These are phyloP conservation scores for Fusarium buxicola DNA, from an alignment of 2,329 filamentous ascomycete genomes.

Conservation along the genomic window DNA sequence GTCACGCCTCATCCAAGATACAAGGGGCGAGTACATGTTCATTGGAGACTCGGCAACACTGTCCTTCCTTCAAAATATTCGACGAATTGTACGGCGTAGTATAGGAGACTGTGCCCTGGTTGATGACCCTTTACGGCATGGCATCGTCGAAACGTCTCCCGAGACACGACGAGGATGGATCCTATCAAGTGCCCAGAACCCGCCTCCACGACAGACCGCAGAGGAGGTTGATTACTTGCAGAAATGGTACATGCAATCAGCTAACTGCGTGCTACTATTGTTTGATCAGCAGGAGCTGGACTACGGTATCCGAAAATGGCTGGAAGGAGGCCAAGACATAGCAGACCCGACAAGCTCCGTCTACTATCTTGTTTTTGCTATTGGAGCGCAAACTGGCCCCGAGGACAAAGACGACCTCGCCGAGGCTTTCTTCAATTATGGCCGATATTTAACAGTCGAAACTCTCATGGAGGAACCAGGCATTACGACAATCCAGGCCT, in stretches of 20 bases:
- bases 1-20: conserved; percentile 50
- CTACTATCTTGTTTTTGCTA: conserved; percentile 48
- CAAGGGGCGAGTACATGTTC: conserved; percentile 51
- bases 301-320: conserved; percentile 45
- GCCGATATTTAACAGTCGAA: conserved; percentile 49
- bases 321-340: conserved; percentile 37
- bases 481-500: conserved; percentile 49
- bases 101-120: conserved; percentile 49
- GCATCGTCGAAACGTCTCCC: conserved; percentile 50
- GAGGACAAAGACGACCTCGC: conserved; percentile 50
- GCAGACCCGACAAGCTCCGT: conserved; percentile 35
- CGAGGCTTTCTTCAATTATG: conserved; percentile 51
- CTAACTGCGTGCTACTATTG: conserved; percentile 45
- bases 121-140: conserved; percentile 50
- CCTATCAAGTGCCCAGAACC: conserved; percentile 40
- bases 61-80: conserved; percentile 51
- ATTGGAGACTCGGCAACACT: conserved; percentile 53
- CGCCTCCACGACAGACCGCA: conserved; percentile 37
- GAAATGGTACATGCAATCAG: conserved; percentile 48
- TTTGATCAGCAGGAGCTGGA: conserved; percentile 49
- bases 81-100: conserved; percentile 47
- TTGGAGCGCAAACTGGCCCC: conserved; percentile 50
- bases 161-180: conserved; percentile 46
- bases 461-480: conserved; percentile 52
- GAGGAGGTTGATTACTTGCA: conserved; percentile 46